These are phyloP conservation scores for Lactarius trivialis DNA, from an alignment of 768 basidiomycete genomes.

Conservation along the genomic window DNA sequence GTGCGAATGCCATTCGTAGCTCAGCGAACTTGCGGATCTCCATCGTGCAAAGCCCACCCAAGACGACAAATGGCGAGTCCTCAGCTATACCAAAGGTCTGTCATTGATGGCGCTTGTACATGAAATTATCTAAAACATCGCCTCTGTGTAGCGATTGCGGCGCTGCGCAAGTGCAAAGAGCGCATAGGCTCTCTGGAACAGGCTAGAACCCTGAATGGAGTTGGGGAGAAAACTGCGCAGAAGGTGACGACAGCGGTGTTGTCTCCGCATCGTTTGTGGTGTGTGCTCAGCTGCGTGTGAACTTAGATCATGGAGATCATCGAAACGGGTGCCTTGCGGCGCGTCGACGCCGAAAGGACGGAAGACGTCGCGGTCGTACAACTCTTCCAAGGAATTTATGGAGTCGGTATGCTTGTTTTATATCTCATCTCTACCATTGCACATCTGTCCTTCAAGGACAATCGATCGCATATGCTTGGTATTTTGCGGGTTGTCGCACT, in stretches of 20 bases:
- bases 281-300: neutral
- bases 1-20: slow-evolving; percentile 33
- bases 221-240: slow-evolving; percentile 68
- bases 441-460: slow-evolving; percentile 38
- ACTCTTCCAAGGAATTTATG: slow-evolving; percentile 77
- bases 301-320: slow-evolving; percentile 75
- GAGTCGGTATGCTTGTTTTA: slow-evolving; percentile 56
- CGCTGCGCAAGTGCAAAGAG: slow-evolving; percentile 47
- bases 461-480: slow-evolving; percentile 66
- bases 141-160: slow-evolving; percentile 46
- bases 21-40: slow-evolving; percentile 57
- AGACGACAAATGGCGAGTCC: slow-evolving; percentile 64
- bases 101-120: slow-evolving; percentile 1
- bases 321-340: slow-evolving; percentile 60
- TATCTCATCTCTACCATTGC: neutral
- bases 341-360: slow-evolving; percentile 61
- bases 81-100: slow-evolving; percentile 61
- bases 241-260: slow-evolving; percentile 41
- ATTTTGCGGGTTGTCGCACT: slow-evolving; percentile 65
- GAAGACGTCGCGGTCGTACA: slow-evolving; percentile 51
- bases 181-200: slow-evolving; percentile 54
- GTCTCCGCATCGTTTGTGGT: neutral
- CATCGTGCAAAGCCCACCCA: slow-evolving; percentile 54
- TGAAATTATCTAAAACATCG: neutral
- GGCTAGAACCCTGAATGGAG: slow-evolving; percentile 51